A percentile compares a stretch with the other conserved stretches of the same genome.
phyloP scores from a whole-genome alignment of 768 basidiomycete genomes.

The Russula emetica region DNA sequence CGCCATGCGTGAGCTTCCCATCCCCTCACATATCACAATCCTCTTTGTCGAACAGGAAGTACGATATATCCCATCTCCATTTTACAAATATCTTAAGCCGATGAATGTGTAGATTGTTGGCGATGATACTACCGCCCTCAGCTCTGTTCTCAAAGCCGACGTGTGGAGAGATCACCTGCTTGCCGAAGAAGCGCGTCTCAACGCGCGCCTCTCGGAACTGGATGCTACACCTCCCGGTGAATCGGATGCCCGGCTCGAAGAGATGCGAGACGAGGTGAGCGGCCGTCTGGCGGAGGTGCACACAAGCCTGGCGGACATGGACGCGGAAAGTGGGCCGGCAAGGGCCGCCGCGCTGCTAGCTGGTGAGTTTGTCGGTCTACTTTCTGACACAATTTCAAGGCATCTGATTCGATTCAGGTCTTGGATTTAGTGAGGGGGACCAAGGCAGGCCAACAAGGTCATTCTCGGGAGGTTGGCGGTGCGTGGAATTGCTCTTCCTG shows the following conservation, averaged over 20 bases:
- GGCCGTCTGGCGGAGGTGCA: constrained; percentile 85
- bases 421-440: constrained; percentile 88
- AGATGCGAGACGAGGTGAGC: constrained; percentile 80
- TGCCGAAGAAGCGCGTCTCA: constrained; percentile 76
- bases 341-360: constrained; percentile 85
- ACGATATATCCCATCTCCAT: constrained; percentile 24
- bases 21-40: constrained; percentile 93
- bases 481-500: constrained; percentile 25
- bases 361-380: constrained; percentile 42
- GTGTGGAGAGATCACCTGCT: constrained; percentile 95
- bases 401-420: constrained; percentile 44
- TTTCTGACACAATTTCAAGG: not conserved
- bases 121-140: constrained; percentile 87
- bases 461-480: constrained; percentile 97
- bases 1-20: constrained; percentile 89
- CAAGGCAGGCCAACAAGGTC: constrained; percentile 78
- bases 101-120: constrained; percentile 63
- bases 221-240: constrained; percentile 59
- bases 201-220: constrained; percentile 64
- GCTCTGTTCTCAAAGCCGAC: constrained; percentile 98
- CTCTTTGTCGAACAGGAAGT: constrained; percentile 99
- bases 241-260: constrained; percentile 54
- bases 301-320: constrained; percentile 90
- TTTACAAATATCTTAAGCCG: not conserved
- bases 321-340: constrained; percentile 95